Percentiles rank a stretch among this genome's conserved stretches.
Evolutionary conservation across 2,329 filamentous ascomycete species (phyloP).

Genomic region (Atkinsonella texensis): DNA sequence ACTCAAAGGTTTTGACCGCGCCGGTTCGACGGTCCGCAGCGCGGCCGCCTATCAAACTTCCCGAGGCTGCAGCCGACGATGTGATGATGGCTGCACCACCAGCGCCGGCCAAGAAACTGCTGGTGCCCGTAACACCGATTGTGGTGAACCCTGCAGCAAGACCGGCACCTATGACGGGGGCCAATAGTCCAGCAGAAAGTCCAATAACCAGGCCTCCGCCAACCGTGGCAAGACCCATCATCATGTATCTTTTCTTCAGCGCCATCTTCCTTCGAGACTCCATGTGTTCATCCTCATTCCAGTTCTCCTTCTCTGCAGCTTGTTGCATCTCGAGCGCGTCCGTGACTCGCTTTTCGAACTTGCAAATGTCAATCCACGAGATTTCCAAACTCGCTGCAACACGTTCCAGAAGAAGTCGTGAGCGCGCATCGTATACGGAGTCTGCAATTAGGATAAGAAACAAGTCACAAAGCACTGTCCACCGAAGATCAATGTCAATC

Average conservation of each 20-base stretch:
- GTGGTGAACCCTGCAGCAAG: conserved; percentile 91
- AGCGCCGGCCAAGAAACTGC: conserved; percentile 79
- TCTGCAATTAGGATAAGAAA: conserved; percentile 96
- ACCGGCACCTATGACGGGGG: conserved; percentile 87
- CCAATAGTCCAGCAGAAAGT: conserved; percentile 79
- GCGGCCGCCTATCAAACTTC: conserved; percentile 72
- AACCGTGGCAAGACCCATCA: conserved; percentile 95
- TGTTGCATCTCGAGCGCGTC: conserved; percentile 98
- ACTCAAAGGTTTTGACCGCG: conserved; percentile 92
- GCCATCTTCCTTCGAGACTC: conserved; percentile 71
- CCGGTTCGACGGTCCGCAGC: conserved; percentile 83
- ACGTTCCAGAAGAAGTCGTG: conserved; percentile 68
- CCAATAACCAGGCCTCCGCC: conserved; percentile 93
- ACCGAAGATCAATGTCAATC: conserved; percentile 90
- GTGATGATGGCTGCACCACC: conserved; percentile 93
- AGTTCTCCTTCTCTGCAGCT: conserved; percentile 84
- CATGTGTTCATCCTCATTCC: conserved; percentile 95
- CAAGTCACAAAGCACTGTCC: conserved; percentile 92
- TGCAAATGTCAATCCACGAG: conserved; percentile 83
- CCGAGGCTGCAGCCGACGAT: conserved; percentile 74
- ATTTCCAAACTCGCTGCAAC: conserved; percentile 74
- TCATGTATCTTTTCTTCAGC: conserved; percentile 71
- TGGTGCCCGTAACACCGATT: conserved; percentile 81
- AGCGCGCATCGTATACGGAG: conserved; percentile 82
- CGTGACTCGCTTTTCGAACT: conserved; percentile 93